Base-by-base conservation (phyloP, 345 rosid genomes). In the Zanthoxylum bungeanum region DNA sequence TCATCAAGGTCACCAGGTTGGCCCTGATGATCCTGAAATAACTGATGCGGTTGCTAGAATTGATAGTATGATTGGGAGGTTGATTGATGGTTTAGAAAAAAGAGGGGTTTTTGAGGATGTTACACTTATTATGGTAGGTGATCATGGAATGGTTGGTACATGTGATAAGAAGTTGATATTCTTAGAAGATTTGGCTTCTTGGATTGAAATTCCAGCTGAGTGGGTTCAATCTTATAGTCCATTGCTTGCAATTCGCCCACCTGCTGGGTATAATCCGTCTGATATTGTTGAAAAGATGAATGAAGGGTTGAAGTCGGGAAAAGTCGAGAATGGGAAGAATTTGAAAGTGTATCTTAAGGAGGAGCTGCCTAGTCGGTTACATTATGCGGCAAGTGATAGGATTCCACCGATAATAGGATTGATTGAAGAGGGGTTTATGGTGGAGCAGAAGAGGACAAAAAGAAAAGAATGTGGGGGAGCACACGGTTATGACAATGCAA, bases 91-190 rank as follows among this genome's bases (percentile, higher is more conserved):
- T 42, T 66, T 94, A 25, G 97, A 92, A 57, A 84, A 84, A 68
- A 83, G 91, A 89, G 98, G 93, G 73, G 70, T 89, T 49, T 90
- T 94, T 40, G 93, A 92, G 74, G 97, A 94, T 84, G 97, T 94
- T 74, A 81, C 75, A 50, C 78, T 94, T 75, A 85, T 92, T 60
- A 80, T 94, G 93, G 95, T 92, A 10, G 97, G 98, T 72, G 98
- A 92, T 80, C 98, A 92, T 78, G 97, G 98, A 31, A 94, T 94
- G 97, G 98, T 89, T 33, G 95, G 97, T 33, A 92, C 97, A 16
- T 94, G 98, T 65, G 98, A 94, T 68, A 85, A 85, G 60, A 94
- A 90, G 79, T 37, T 94, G 59, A 76, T 94, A 12, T 84, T 83
- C 47, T 64, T 92, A 4, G 95, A 92, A 52, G 95, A 92, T 84